Base-by-base conservation (phyloP, 2,329 filamentous ascomycete species). In the Aschersonia sp. region DNA sequence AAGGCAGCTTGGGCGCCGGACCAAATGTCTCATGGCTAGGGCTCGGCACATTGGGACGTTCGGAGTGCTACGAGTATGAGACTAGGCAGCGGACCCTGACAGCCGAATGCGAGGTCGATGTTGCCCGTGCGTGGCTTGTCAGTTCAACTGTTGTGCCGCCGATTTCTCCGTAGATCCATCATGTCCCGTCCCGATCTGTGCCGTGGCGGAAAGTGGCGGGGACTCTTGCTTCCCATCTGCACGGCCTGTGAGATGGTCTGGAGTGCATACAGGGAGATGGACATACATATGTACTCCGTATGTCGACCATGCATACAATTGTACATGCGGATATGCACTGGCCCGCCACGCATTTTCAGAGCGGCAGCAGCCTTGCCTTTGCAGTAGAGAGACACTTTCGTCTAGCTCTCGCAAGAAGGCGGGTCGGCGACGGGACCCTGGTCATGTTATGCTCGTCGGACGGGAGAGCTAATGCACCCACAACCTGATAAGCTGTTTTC, bases 391-490 rank as follows among this genome's bases (percentile, higher is more conserved):
- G 35, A 37, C 12, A 8, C 35, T 37, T 12, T 37, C 8, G 8
- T 37, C 12, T 37, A 37, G 35, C 12, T 37, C 35, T 37, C 12
- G 8, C 35, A 37, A 37, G 35, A 37, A 4, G 35, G 35, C 35
- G 44, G 44, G 32, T 40, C 44, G 32, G 39, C 39, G 14, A 37
- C 14, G 8, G 12, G 30, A 45, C 35, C 35, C 35, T 37, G 35
- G 43, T 45, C 6, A 40, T 37, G 42, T 44, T 39, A 48, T 50
- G 47, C 47, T 48, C n/a, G 35, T 9, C 22, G 37, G 47, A 49
- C 51, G 48, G 51, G 50, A 53, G 47, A 48, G 51, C 52, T 52
- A 53, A 54, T 49, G 51, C 50, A 51, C 45, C n/a, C 35, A 30
- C 44, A 32, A 45, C n/a, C 35, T 45, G 35, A 37, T 37, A 37